phyloP scores from a whole-genome alignment of 78 protist genomes.

The Dictyostelium intermedium region DNA sequence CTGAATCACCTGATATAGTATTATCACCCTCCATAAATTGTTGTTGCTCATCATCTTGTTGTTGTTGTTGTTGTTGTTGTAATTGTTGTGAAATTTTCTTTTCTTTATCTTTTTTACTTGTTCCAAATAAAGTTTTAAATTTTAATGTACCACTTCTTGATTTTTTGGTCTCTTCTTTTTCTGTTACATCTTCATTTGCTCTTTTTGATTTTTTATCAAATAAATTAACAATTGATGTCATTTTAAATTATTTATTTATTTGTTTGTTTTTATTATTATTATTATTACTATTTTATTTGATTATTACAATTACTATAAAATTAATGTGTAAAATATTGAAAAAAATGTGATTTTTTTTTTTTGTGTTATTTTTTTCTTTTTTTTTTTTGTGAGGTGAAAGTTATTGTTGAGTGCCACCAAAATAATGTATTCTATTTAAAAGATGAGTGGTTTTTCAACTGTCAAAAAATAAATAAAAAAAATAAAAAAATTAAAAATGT shows the following conservation, averaged over 20 bases:
- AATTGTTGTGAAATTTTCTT: background rate
- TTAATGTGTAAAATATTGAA: background rate
- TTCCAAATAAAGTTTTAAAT: constrained; percentile 11
- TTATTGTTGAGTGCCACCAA: background rate
- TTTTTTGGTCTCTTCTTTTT: background rate
- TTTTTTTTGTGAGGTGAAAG: background rate
- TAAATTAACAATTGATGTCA: constrained; percentile 9
- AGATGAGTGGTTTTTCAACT: background rate
- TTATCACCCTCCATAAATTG: background rate
- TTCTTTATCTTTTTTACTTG: background rate
- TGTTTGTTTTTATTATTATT: too few species aligned
- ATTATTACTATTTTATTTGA: background rate
- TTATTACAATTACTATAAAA: background rate
- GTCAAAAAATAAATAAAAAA: background rate
- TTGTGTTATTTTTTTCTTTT: background rate
- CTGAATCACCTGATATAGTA: background rate
- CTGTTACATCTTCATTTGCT: background rate
- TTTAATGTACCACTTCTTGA: background rate
- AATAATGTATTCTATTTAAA: background rate
- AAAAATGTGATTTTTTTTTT: background rate
- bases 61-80: background rate
- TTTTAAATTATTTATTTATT: background rate
- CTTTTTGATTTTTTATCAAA: constrained; percentile 2
- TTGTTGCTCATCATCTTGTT: constrained; percentile 6
- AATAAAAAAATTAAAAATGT: background rate